Percentiles rank a stretch among this genome's conserved stretches.
Conservation (phyloP, 169 alveolate species). For the Plasmodium knowlesi region DNA sequence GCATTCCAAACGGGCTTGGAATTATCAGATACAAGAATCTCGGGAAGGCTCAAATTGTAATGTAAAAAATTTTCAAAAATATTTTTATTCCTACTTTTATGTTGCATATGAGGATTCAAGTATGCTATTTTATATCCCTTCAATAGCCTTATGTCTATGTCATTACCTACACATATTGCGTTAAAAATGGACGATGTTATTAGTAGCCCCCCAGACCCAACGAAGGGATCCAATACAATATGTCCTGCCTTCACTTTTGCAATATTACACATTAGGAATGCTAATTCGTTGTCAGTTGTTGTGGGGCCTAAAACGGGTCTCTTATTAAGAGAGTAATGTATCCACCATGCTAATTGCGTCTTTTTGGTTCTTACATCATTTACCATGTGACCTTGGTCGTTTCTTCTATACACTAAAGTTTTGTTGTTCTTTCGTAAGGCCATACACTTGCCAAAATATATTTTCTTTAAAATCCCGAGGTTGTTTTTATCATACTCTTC, state of each 20-base stretch:
- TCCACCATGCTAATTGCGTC: conserved; percentile 85
- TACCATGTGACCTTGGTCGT: background rate
- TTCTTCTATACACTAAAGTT: conserved; percentile 22
- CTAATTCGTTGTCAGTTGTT: conserved; percentile 95
- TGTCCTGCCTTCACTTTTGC: conserved; percentile 80
- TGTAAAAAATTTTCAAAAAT: conserved; percentile 78
- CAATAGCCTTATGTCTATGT: conserved; percentile 94
- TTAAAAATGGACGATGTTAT: conserved; percentile 92
- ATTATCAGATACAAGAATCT: conserved; percentile 75
- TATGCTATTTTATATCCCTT: conserved; percentile 88
- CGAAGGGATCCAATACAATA: conserved; percentile 95
- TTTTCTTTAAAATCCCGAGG: conserved; percentile 65
- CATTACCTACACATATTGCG: conserved; percentile 95
- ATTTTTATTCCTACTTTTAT: conserved; percentile 62
- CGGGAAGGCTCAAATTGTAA: conserved; percentile 78
- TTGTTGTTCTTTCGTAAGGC: conserved; percentile 14
- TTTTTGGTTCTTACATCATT: conserved; percentile 17
- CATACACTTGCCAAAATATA: conserved; percentile 68
- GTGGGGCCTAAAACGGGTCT: conserved; percentile 99
- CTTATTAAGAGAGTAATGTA: conserved; percentile 89
- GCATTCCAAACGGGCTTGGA: conserved; percentile 66
- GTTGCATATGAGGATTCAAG: conserved; percentile 82
- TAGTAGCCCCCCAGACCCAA: conserved; percentile 97
- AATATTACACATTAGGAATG: conserved; percentile 95
- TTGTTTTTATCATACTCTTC: conserved; percentile 66